A percentile compares a stretch with the other conserved stretches of the same genome.
phyloP scores from a whole-genome alignment of 164 flowering plant species.

The Kalanchoe fedtschenkoi region DNA sequence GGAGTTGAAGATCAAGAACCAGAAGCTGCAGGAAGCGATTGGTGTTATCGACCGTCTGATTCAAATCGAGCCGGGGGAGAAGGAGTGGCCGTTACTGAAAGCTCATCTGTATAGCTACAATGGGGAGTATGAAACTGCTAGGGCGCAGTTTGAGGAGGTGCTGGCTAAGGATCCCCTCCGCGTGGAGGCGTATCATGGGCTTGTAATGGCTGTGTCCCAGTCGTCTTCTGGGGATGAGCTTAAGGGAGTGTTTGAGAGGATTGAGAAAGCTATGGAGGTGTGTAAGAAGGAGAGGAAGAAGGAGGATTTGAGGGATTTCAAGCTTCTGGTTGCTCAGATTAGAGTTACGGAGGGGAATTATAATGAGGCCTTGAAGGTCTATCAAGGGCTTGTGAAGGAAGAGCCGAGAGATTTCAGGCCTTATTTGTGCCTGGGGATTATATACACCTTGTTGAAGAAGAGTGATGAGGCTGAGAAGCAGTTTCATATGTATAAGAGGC shows the following conservation, averaged over 20 bases:
- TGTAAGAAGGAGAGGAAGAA: conserved; percentile 53
- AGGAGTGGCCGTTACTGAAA: conserved; percentile 61
- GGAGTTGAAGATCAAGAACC: conserved; percentile 52
- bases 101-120: conserved; percentile 35
- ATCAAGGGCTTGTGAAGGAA: conserved; percentile 68
- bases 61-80: conserved; percentile 44
- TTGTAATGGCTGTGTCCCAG: conserved; percentile 43
- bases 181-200: conserved; percentile 80
- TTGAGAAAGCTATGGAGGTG: conserved; percentile 41
- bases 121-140: conserved; percentile 49
- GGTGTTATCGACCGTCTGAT: conserved; percentile 41
- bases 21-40: conserved; percentile 51
- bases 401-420: conserved; percentile 92
- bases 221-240: conserved; percentile 21
- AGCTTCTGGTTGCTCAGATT: conserved; percentile 67
- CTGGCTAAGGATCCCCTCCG: conserved; percentile 48
- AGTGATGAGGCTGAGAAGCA: conserved; percentile 67
- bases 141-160: conserved; percentile 44
- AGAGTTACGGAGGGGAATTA: conserved; percentile 51
- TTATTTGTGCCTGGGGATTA: conserved; percentile 77
- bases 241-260: conserved; percentile 35
- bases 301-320: conserved; percentile 59
- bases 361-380: conserved; percentile 62
- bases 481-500: conserved; percentile 59
- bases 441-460: conserved; percentile 63